phyloP scores from a whole-genome alignment of 306 rosid species.

The Vigna angularis region DNA sequence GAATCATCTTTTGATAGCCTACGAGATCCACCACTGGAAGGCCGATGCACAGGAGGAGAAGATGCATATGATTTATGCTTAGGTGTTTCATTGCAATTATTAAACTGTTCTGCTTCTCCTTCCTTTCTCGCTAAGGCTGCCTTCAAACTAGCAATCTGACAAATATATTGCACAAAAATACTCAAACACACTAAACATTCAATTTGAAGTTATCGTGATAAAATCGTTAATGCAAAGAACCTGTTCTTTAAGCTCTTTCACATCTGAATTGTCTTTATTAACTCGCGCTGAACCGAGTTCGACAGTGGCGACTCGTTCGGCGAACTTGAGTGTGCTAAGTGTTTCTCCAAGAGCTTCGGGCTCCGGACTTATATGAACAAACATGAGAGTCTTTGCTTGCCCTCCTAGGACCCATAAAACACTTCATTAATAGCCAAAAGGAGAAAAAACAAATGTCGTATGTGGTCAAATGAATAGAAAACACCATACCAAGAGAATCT shows the following conservation, averaged over 20 bases:
- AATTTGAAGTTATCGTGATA: background rate
- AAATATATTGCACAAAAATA: slow-evolving; percentile 11
- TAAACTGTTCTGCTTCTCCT: slow-evolving; percentile 59
- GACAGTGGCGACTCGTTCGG: slow-evolving; percentile 86
- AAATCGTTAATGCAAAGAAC: slow-evolving; percentile 40
- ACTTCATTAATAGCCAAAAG: slow-evolving; percentile 14
- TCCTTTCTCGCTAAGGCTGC: slow-evolving; percentile 83
- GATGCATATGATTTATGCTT: slow-evolving; percentile 62
- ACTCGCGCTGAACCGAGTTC: slow-evolving; percentile 89
- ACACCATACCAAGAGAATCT: slow-evolving; percentile 83
- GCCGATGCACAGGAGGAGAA: slow-evolving; percentile 64
- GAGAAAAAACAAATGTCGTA: background rate
- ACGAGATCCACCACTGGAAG: slow-evolving; percentile 49
- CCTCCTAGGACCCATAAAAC: slow-evolving; percentile 62
- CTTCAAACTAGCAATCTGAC: slow-evolving; percentile 76
- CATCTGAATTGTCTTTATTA: slow-evolving; percentile 73
- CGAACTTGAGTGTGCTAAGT: slow-evolving; percentile 90
- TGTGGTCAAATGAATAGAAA: background rate
- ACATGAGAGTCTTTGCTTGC: slow-evolving; percentile 94
- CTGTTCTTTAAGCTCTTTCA: slow-evolving; percentile 93
- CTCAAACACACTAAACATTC: background rate
- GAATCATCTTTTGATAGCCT: slow-evolving; percentile 63
- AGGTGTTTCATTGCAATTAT: slow-evolving; percentile 53
- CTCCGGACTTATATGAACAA: slow-evolving; percentile 94
- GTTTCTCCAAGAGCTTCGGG: slow-evolving; percentile 86